Evolutionary conservation across 352 stramenopile species (phyloP).

Genomic region (Phytophthora pinifolia): DNA sequence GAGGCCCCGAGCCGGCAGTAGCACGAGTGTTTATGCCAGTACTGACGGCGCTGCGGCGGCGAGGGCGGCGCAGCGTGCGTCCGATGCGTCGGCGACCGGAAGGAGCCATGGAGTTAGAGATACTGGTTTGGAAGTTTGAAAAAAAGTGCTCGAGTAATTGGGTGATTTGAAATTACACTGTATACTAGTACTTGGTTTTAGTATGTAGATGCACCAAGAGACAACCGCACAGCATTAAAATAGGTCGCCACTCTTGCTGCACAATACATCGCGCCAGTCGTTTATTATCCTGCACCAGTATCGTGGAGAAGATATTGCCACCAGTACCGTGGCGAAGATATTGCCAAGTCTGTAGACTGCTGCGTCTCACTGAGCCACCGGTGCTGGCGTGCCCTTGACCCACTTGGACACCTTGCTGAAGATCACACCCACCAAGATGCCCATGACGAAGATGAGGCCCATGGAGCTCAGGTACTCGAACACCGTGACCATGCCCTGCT

Average conservation of each 20-base stretch:
- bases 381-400: slow-evolving; percentile 23
- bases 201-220: too few relatives aligned
- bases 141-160: slow-evolving; percentile 17
- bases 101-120: slow-evolving; percentile 33
- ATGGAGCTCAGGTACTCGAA: slow-evolving; percentile 84
- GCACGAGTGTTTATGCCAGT: slow-evolving; percentile 13
- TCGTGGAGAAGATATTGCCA: too few relatives aligned
- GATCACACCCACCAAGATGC: slow-evolving; percentile 59
- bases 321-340: too few relatives aligned
- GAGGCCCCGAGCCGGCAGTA: slow-evolving; percentile 15
- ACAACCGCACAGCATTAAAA: too few relatives aligned
- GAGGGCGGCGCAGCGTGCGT: slow-evolving; percentile 47
- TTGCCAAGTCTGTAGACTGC: neutral
- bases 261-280: too few relatives aligned
- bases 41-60: slow-evolving; percentile 27
- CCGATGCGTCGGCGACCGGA: slow-evolving; percentile 37
- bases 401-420: slow-evolving; percentile 45
- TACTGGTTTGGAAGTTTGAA: slow-evolving; percentile 27
- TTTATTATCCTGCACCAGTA: too few relatives aligned
- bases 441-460: slow-evolving; percentile 72
- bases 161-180: slow-evolving; percentile 12
- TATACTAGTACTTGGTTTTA: too few relatives aligned
- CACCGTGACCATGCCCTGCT: slow-evolving; percentile 63
- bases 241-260: too few relatives aligned
- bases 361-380: neutral